phyloP scores from a whole-genome alignment of 2,329 filamentous ascomycete genomes.

The Aspergillus pseudotamarii region DNA sequence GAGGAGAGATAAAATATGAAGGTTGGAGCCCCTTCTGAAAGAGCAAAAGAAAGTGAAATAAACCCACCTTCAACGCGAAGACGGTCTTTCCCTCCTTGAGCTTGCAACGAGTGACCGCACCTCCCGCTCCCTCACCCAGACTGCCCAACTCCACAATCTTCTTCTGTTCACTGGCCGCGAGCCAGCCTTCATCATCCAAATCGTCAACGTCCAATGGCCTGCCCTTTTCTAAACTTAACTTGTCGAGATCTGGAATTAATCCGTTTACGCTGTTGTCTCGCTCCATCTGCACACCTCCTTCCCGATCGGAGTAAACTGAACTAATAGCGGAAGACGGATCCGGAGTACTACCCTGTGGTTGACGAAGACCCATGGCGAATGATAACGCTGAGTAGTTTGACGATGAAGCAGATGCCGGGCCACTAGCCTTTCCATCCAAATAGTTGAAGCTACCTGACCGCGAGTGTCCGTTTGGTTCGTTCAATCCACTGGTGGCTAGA shows the following conservation, averaged over 20 bases:
- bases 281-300: conserved; percentile 76
- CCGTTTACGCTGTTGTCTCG: conserved; percentile 78
- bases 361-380: conserved; percentile 71
- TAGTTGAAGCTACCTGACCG: conserved; percentile 82
- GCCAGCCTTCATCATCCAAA: conserved; percentile 92
- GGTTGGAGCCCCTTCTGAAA: not conserved
- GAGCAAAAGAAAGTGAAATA: conserved; percentile 1
- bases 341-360: conserved; percentile 66
- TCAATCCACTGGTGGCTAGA: conserved; percentile 70
- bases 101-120: conserved; percentile 88
- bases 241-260: conserved; percentile 75
- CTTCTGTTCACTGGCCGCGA: conserved; percentile 85
- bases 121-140: conserved; percentile 91
- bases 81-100: conserved; percentile 90
- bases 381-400: conserved; percentile 83
- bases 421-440: conserved; percentile 73
- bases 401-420: conserved; percentile 82
- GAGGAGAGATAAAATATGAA: not conserved
- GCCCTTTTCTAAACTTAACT: conserved; percentile 79
- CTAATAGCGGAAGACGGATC: conserved; percentile 89
- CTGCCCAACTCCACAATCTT: conserved; percentile 86
- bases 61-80: conserved; percentile 87
- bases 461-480: conserved; percentile 79
- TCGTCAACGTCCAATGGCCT: conserved; percentile 88
- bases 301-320: conserved; percentile 79